phyloP scores from a whole-genome alignment of 371 early-diverging fungal species.

The Synchytrium microbalum region DNA sequence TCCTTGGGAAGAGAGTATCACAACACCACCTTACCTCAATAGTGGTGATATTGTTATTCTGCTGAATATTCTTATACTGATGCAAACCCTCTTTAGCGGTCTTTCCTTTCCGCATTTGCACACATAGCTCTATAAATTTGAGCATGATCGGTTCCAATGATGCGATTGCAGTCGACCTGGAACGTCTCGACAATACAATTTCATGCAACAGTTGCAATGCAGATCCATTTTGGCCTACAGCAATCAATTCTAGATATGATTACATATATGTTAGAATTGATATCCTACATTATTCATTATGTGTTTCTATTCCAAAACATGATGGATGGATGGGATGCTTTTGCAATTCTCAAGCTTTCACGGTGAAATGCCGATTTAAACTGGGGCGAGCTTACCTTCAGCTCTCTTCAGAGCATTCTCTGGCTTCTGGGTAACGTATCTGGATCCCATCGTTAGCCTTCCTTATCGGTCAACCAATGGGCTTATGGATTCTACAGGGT shows the following conservation, averaged over 20 bases:
- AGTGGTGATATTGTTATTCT: constrained; percentile 82
- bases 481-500: no score
- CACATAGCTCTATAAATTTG: constrained; percentile 88
- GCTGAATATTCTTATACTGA: constrained; percentile 94
- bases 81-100: constrained; percentile 90
- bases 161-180: constrained; percentile 67
- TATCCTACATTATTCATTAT: constrained; percentile 6
- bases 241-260: constrained; percentile 68
- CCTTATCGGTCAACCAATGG: no score
- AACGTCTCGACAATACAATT: constrained; percentile 78
- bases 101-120: constrained; percentile 80
- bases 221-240: constrained; percentile 75
- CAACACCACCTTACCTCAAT: constrained; percentile 57
- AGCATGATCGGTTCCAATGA: constrained; percentile 86
- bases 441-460: no score
- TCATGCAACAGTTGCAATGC: constrained; percentile 88
- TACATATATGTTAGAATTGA: not conserved
- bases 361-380: constrained; percentile 3
- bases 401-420: constrained; percentile 60
- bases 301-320: not conserved
- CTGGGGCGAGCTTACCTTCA: constrained; percentile 41
- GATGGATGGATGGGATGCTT: not conserved
- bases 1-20: not conserved
- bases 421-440: constrained; percentile 31
- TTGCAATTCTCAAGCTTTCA: not conserved